A percentile compares a stretch with the other conserved stretches of the same genome.
Conservation (phyloP, 2,329 filamentous ascomycete genomes). For the Colletotrichum tanaceti region DNA sequence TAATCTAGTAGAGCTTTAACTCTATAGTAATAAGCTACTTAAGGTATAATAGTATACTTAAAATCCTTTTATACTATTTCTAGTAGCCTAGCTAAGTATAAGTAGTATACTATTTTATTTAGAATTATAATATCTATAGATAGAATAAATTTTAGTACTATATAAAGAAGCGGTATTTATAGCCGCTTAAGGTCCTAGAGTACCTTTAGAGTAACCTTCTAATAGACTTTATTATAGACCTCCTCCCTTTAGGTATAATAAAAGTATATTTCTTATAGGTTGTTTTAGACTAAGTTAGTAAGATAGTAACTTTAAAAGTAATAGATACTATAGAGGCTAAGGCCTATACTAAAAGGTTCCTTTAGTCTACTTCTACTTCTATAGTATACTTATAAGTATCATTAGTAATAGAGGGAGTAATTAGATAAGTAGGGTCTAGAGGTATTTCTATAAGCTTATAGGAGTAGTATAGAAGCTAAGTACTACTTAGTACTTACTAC, state of each 20-base stretch:
- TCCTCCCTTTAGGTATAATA: background rate
- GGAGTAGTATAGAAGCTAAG: background rate
- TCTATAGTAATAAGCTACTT: too few relatives aligned
- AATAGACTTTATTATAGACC: background rate
- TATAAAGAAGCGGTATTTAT: too few relatives aligned
- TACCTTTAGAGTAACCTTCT: background rate
- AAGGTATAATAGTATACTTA: too few relatives aligned
- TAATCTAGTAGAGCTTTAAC: too few relatives aligned
- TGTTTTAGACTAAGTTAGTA: background rate
- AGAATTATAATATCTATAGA: too few relatives aligned
- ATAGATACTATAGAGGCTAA: background rate
- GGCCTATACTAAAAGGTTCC: background rate
- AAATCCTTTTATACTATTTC: too few relatives aligned
- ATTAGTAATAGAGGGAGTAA: background rate
- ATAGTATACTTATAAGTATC: background rate
- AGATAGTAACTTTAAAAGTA: background rate
- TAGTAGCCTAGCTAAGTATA: too few relatives aligned
- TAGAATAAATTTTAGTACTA: too few relatives aligned
- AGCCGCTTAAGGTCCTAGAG: background rate
- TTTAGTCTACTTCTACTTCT: background rate
- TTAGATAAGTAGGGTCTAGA: background rate
- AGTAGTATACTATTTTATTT: too few relatives aligned
- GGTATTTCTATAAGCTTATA: background rate
- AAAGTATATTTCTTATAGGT: background rate
- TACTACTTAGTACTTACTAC: too few relatives aligned